A percentile compares a stretch with the other conserved stretches of the same genome.
phyloP scores from a whole-genome alignment of 192 early-diverging fungal genomes.

The Umbelopsis ramanniana region DNA sequence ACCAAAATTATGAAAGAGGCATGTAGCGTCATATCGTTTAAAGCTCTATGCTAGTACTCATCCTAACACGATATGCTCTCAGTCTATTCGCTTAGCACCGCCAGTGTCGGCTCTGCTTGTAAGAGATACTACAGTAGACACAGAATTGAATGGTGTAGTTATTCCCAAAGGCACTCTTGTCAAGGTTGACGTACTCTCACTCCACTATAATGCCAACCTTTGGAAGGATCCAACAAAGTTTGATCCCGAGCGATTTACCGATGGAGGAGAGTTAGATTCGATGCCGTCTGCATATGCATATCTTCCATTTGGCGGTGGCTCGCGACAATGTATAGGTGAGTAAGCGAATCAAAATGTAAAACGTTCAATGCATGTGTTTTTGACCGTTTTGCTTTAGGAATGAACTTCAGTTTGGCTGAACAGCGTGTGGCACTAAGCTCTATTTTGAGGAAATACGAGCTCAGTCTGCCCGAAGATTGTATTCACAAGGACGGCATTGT shows the following conservation, averaged over 20 bases:
- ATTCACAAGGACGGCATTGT: slow-evolving; percentile 1
- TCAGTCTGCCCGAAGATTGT: neutral
- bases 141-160: neutral
- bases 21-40: slow-evolving; percentile 25
- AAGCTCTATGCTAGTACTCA: slow-evolving; percentile 18
- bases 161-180: slow-evolving; percentile 32
- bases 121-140: slow-evolving; percentile 18
- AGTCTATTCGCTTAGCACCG: slow-evolving; percentile 17
- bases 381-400: neutral
- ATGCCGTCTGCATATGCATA: neutral
- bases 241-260: slow-evolving; percentile 13
- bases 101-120: neutral
- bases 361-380: no score
- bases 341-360: no score
- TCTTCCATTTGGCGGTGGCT: slow-evolving; percentile 15
- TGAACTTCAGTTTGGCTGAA: slow-evolving; percentile 49
- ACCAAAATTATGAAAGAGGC: slow-evolving; percentile 34
- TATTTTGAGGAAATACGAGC: slow-evolving; percentile 19
- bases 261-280: slow-evolving; percentile 8
- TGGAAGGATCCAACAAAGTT: slow-evolving; percentile 21
- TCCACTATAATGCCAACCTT: slow-evolving; percentile 12
- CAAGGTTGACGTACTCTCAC: slow-evolving; percentile 13
- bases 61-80: slow-evolving; percentile 31
- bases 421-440: slow-evolving; percentile 52
- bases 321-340: slow-evolving; percentile 23